These are phyloP conservation scores for Populus hybrid DNA, from an alignment of 441 rosid species.

Conservation along the genomic window DNA sequence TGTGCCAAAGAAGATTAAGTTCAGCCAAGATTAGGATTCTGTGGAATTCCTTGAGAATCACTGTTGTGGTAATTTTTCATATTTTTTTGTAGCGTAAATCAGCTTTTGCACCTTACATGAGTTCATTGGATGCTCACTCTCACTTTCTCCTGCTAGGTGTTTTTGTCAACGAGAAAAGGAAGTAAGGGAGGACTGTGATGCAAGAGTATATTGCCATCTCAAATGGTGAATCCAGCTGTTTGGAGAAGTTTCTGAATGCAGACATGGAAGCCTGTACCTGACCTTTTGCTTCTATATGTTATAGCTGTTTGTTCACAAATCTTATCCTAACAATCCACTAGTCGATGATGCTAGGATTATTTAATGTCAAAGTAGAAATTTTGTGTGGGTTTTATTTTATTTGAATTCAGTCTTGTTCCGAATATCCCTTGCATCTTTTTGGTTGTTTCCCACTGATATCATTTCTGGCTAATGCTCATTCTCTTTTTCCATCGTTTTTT, in stretches of 20 bases:
- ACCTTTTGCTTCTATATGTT: not conserved
- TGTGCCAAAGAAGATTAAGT: slow-evolving; percentile 76
- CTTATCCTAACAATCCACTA: not conserved
- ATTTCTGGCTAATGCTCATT: not conserved
- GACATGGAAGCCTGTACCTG: not conserved
- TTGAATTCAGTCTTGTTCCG: not conserved
- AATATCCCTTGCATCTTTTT: not conserved
- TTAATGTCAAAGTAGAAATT: not conserved
- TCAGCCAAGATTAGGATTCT: slow-evolving; percentile 50
- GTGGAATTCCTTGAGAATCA: not conserved
- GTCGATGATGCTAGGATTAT: not conserved
- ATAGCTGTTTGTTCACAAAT: not conserved
- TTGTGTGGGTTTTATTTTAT: not conserved
- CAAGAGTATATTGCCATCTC: not conserved
- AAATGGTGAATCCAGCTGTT: not conserved
- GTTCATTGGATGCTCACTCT: not conserved
- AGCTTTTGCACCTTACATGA: not conserved
- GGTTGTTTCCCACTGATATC: not conserved
- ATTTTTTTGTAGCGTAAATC: not conserved
- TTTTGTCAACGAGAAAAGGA: not conserved
- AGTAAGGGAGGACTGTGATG: not conserved
- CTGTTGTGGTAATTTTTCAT: not conserved
- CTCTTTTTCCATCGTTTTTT: not conserved
- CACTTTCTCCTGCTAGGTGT: not conserved
- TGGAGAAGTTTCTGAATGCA: not conserved